Evolutionary conservation across 345 rosid genomes (phyloP), one percentile per base, ranked within the genome.

Genomic region (Brassica nigra): DNA sequence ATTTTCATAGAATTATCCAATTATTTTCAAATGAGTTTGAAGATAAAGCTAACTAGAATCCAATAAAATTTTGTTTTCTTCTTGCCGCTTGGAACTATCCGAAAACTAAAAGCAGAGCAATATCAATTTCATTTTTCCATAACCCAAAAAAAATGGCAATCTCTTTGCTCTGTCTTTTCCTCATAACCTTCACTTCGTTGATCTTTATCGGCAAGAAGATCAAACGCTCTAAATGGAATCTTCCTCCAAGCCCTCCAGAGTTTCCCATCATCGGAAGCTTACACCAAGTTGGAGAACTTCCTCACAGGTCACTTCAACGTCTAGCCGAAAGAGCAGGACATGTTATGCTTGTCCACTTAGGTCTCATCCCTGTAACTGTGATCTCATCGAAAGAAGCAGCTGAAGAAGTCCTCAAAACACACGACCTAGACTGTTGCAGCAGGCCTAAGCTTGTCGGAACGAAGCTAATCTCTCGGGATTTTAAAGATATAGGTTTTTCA

Each of bases 261-360:
- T 84, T 89, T 71, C 88, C 88, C 0, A 14, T 89, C 20, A 80
- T 89, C 2, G 88, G 90, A 2, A 87, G 86, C 85, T 52, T 90
- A 1, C 85, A 82, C 75, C 77, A 78, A 10, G 52, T 80, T 80
- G 36, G 34, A 29, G 71, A 78, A 8, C 7, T 39, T 62, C 84
- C 78, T 59, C 89, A 85, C 66, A 27, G 5, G 16, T 70, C 68
- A 42, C 47, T 91, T 11, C 76, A 83, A 76, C 31, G 81, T 8
- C 88, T 90, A 2, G 84, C 92, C 9, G 57, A 70, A 18, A 82
- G 72, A 64, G 76, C 79, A 30, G 90, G 89, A 47, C 80, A 87
- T n/a, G 80, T 90, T 12, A 70, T 89, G 84, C 83, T 80, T n/a
- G 33, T 89, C 10, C 70, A 69, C 57, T 74, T 89, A 0, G 92